phyloP scores from a whole-genome alignment of 768 basidiomycete species.

The Piloderma croceum region DNA sequence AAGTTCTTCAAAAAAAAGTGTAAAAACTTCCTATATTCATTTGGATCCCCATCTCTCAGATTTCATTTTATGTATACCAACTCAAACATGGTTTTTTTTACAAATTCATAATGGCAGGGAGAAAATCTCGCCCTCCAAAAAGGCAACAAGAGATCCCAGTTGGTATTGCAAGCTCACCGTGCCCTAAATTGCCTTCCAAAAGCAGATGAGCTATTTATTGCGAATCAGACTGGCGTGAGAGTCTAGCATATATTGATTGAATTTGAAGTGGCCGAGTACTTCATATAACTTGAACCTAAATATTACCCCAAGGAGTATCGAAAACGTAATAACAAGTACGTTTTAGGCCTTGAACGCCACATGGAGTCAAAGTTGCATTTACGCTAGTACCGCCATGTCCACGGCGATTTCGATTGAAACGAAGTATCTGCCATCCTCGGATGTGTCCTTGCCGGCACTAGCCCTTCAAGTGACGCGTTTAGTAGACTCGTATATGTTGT shows the following conservation, averaged over 20 bases:
- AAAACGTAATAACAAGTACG: neutral
- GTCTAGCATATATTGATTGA: neutral
- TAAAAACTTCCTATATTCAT: no score
- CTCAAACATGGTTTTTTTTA: no score
- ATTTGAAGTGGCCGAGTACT: neutral
- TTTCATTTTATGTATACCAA: no score
- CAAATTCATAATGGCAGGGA: no score
- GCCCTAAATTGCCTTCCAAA: no score
- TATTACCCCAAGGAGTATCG: neutral
- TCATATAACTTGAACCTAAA: slow-evolving; percentile 3
- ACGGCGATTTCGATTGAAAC: slow-evolving; percentile 39
- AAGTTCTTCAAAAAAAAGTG: no score
- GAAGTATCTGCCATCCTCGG: slow-evolving; percentile 43
- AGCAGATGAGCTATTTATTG: no score
- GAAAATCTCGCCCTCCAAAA: no score
- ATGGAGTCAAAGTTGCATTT: neutral
- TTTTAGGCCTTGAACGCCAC: neutral
- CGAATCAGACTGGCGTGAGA: no score
- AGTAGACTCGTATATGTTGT: slow-evolving; percentile 75
- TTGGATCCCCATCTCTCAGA: no score
- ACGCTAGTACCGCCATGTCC: slow-evolving; percentile 4
- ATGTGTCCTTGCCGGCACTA: slow-evolving; percentile 50
- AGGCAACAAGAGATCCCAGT: no score
- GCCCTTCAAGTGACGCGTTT: slow-evolving; percentile 63
- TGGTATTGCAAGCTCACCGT: no score